Evolutionary conservation across 305 asterid species (phyloP).

Genomic region (Vinca major): DNA sequence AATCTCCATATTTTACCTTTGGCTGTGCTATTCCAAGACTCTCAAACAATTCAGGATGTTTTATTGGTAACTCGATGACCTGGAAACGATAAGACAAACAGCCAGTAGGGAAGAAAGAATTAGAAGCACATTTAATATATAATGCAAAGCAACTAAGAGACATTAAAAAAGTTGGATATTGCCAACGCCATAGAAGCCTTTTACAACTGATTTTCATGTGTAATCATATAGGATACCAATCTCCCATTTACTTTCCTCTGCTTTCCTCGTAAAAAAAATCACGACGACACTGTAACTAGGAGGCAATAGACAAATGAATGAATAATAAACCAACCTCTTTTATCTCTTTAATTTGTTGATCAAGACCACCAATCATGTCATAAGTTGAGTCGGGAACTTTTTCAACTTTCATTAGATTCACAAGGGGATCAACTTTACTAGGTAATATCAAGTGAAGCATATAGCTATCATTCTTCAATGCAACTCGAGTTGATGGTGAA

Average conservation of each 20-base stretch:
- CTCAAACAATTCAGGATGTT: constrained; percentile 85
- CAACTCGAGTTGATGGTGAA: constrained; percentile 82
- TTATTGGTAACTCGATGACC: constrained; percentile 92
- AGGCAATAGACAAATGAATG: background rate
- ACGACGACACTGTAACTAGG: background rate
- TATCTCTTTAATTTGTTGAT: constrained; percentile 87
- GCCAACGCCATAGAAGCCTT: background rate
- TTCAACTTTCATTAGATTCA: constrained; percentile 89
- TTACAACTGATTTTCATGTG: background rate
- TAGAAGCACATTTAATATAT: background rate
- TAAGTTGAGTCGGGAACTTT: constrained; percentile 87
- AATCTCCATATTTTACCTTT: constrained; percentile 34
- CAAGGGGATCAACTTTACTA: constrained; percentile 80
- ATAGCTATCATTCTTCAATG: constrained; percentile 83
- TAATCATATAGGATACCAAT: background rate
- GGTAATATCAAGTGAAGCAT: constrained; percentile 80
- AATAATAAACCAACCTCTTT: constrained; percentile 50
- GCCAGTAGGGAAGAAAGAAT: background rate
- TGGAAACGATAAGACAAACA: constrained; percentile 5
- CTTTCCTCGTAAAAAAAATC: background rate
- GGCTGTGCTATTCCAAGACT: constrained; percentile 97
- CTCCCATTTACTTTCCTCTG: background rate
- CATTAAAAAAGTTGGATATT: background rate
- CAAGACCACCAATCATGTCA: constrained; percentile 96
- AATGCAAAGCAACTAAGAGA: background rate